phyloP scores from a whole-genome alignment of 768 basidiomycete species.

The Lactarius psammicola region DNA sequence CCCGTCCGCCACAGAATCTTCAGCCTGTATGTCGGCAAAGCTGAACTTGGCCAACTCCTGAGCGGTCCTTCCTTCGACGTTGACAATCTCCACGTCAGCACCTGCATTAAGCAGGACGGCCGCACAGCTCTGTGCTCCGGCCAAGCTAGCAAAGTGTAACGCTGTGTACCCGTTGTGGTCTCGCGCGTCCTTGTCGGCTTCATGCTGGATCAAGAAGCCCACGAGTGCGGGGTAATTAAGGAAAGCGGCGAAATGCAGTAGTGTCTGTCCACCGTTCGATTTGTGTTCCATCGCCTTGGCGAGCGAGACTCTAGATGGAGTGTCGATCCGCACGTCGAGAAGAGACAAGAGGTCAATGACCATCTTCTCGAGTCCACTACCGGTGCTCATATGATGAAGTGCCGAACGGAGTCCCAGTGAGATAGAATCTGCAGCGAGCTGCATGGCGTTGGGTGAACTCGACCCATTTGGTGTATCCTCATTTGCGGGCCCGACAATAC shows the following conservation, averaged over 20 bases:
- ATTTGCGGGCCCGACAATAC: slow-evolving; percentile 80
- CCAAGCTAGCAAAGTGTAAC: slow-evolving; percentile 79
- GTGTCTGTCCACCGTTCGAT: slow-evolving; percentile 74
- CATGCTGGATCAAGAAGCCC: slow-evolving; percentile 65
- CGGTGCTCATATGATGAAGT: slow-evolving; percentile 55
- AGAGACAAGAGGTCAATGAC: slow-evolving; percentile 80
- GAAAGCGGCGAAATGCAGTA: slow-evolving; percentile 84
- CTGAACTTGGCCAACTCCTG: slow-evolving; percentile 53
- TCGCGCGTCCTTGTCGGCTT: slow-evolving; percentile 75
- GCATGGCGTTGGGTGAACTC: slow-evolving; percentile 36
- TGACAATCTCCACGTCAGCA: slow-evolving; percentile 75
- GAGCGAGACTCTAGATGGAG: slow-evolving; percentile 42
- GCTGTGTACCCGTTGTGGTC: slow-evolving; percentile 92
- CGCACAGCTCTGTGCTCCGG: slow-evolving; percentile 60
- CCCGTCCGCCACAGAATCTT: slow-evolving; percentile 39
- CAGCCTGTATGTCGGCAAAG: slow-evolving; percentile 41
- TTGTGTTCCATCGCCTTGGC: slow-evolving; percentile 64
- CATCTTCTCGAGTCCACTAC: slow-evolving; percentile 63
- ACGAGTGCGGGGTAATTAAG: slow-evolving; percentile 73
- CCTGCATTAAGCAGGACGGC: slow-evolving; percentile 71
- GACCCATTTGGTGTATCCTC: slow-evolving; percentile 43
- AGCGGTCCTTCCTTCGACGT: slow-evolving; percentile 67
- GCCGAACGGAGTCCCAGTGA: slow-evolving; percentile 56
- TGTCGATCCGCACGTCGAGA: slow-evolving; percentile 61
- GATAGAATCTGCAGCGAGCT: slow-evolving; percentile 46